Base-by-base conservation (phyloP, 805 yeast species). In the Naumovozyma dairenensis region DNA sequence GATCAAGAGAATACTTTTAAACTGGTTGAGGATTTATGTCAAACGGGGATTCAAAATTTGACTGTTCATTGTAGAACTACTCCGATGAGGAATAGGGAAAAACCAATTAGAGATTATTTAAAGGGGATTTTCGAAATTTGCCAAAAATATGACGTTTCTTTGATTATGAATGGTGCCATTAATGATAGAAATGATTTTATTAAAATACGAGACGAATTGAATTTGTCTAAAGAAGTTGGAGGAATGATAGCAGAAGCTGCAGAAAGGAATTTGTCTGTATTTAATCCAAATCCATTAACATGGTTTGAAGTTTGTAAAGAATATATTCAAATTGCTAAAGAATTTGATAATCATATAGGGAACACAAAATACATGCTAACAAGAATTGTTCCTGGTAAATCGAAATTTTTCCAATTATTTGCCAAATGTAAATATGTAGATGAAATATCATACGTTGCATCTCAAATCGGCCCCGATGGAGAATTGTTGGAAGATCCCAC, bases 191-290 rank as follows among this genome's bases (percentile, higher is more conserved):
- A 48, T 4, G 92, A 87, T 35, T 73, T 69, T 39, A 39, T 45
- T 6, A 60, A 62, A 17, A 49, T 87, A 27, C 78, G 73, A 47
- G 44, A 57, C 7, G 53, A 58, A n/a, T 71, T 69, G 44, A 73
- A 77, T 1, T 34, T 55, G 10, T 42, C 53, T 4, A 67, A 68
- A 2, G 71, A 72, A 33, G 60, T 80, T n/a, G 94, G 97, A 4
- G 87, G 84, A 5, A 89, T 92, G 98, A 76, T 87, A 48, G 98
- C 96, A 1, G 80, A 84, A 21, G 74, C 76, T 20, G 97, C 96
- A 0, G 97, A 92, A 58, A 51, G 69, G 5, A 87, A 92, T 51
- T 92, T 94, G 6, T 68, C 94, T 1, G 77, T 83, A 25, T 92
- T 92, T 54, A 55, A 56, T 20, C 4, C 5, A 2, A 27, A 25